Percentiles rank a stretch among this genome's conserved stretches.
Conservation (phyloP, 305 asterid species). For the Solanum hybrid region DNA sequence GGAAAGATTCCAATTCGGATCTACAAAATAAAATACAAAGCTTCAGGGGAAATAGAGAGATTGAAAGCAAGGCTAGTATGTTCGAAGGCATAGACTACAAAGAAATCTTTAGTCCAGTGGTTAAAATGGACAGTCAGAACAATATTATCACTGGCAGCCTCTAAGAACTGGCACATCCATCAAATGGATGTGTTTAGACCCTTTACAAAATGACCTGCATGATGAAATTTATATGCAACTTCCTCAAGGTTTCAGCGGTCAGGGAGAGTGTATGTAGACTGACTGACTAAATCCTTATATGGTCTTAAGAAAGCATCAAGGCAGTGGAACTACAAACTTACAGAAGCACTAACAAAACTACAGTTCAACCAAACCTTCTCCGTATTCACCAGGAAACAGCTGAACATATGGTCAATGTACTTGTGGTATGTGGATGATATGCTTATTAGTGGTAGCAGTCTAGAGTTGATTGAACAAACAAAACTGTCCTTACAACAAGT, state of each 20-base stretch:
- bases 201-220: not conserved
- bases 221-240: not conserved
- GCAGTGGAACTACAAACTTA: not conserved
- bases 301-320: not conserved
- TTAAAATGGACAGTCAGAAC: not conserved
- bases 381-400: not conserved
- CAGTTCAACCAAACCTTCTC: not conserved
- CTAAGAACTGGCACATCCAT: not conserved
- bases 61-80: not conserved
- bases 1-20: not conserved
- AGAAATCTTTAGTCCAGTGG: not conserved
- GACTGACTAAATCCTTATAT: no score
- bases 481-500: not conserved
- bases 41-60: not conserved
- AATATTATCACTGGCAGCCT: not conserved
- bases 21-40: not conserved
- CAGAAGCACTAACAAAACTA: not conserved
- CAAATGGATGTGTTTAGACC: not conserved
- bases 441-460: not conserved
- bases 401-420: not conserved
- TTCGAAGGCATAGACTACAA: not conserved
- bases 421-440: not conserved
- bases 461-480: not conserved
- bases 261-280: not conserved
- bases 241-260: not conserved